Evolutionary conservation across 1,284 basidiomycete species (phyloP), one percentile per base, ranked within the genome.

Genomic region (Trametes pubescens): DNA sequence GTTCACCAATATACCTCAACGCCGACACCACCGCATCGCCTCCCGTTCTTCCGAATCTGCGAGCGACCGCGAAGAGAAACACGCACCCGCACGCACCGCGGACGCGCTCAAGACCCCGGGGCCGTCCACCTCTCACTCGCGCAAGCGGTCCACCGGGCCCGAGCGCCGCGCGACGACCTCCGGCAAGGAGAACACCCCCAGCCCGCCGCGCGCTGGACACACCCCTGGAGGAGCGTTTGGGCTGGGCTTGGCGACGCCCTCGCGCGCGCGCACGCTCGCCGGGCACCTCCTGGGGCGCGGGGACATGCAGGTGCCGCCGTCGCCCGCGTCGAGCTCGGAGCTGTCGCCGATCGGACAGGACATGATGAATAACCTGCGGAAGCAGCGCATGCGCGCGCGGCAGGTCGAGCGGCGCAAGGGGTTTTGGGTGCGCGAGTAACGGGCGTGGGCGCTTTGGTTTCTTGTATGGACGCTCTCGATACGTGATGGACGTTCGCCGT

Each of bases 251-350:
- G 51, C 69, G 44, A 75, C 74, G 44, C 73, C 76, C 35, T 61
- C 69, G 16, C 74, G 75, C 47, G 60, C 72, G 32, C 74, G 73
- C 22, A 73, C 76, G n/a, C 69, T 75, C 47, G 71, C 70, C 29
- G 57, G 65, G 38, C 68, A 71, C 6, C 63, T 61, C 11, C 40
- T 61, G 21, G 53, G 55, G 14, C 59, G 59, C 37, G 59, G 55
- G 2, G 53, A 40, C 11, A 26, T 53, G 44, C 59, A 65, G 24
- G 69, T 72, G 62, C 74, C 73, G 35, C 82, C 86, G 3, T 89
- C 88, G 4, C 87, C 89, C n/a, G 83, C 86, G n/a, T 87, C 84
- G 29, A 91, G 90, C 4, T 84, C 88, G 14, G 91, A 92, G 68
- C 76, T 92, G 53, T 92, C 90, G 24, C 88, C 89, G 13, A 75